Conservation (phyloP, 345 rosid genomes). For the Noccaea bulbosa region DNA sequence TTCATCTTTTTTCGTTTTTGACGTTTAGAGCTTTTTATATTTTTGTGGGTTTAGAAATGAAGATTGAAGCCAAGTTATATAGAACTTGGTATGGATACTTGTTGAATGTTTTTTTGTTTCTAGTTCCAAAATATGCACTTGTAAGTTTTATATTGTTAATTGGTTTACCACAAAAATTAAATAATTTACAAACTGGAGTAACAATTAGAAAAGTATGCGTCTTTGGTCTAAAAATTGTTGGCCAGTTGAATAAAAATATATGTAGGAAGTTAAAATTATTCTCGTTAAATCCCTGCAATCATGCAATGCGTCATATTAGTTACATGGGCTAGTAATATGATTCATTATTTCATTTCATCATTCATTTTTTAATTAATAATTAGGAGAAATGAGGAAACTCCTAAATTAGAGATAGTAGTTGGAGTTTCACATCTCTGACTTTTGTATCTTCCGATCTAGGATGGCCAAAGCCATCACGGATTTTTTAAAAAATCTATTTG, state of each 20-base stretch:
- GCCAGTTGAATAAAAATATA: not conserved
- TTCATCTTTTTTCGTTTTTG: slow-evolving; percentile 27
- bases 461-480: slow-evolving; percentile 30
- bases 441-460: slow-evolving; percentile 1
- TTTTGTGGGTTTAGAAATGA: slow-evolving; percentile 19
- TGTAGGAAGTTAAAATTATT: not conserved
- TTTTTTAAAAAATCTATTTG: not conserved
- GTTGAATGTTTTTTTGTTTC: slow-evolving; percentile 10
- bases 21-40: not conserved
- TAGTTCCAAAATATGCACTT: not conserved
- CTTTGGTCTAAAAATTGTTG: slow-evolving; percentile 16
- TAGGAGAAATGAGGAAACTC: slow-evolving; percentile 8
- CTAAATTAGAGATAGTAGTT: slow-evolving; percentile 29
- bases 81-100: slow-evolving; percentile 21
- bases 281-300: too few species aligned
- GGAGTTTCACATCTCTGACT: slow-evolving; percentile 34
- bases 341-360: not conserved
- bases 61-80: slow-evolving; percentile 22
- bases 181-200: not conserved
- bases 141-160: slow-evolving; percentile 17
- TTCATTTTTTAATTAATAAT: not conserved
- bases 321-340: not conserved
- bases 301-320: too few species aligned
- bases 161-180: slow-evolving; percentile 7
- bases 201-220: slow-evolving; percentile 6